Percentiles rank a stretch among this genome's conserved stretches.
These are phyloP conservation scores for Alternaria conjuncta DNA, from an alignment of 2,329 filamentous ascomycete genomes.

Conservation along the genomic window DNA sequence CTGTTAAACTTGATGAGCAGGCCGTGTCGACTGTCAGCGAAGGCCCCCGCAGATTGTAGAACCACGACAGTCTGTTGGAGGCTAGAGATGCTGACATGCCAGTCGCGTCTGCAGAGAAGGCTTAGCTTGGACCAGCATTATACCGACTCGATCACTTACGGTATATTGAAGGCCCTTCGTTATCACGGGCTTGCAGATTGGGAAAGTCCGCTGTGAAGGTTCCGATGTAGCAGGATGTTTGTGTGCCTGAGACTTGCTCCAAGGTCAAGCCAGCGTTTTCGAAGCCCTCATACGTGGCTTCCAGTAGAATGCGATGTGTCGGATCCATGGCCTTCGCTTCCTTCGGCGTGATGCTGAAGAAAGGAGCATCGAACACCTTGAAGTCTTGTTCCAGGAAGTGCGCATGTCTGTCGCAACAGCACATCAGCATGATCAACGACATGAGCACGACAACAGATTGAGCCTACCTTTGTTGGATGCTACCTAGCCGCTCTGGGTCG, in stretches of 20 bases:
- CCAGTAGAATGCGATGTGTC: slow-evolving; percentile 34
- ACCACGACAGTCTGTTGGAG: slow-evolving; percentile 20
- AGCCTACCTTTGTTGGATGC: slow-evolving; percentile 15
- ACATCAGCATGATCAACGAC: not conserved
- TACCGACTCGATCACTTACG: not conserved
- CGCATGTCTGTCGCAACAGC: not conserved
- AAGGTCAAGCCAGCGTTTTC: slow-evolving; percentile 37
- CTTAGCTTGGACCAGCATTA: not conserved
- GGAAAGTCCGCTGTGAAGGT: slow-evolving; percentile 22
- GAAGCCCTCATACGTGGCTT: slow-evolving; percentile 46
- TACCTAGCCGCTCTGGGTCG: slow-evolving; percentile 1
- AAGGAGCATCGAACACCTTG: slow-evolving; percentile 43
- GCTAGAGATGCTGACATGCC: slow-evolving; percentile 6
- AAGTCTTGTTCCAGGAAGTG: slow-evolving; percentile 36
- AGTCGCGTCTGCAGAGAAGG: not conserved
- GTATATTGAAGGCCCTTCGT: slow-evolving; percentile 9
- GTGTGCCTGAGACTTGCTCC: slow-evolving; percentile 18
- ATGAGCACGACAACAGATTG: not conserved
- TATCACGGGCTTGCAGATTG: slow-evolving; percentile 6
- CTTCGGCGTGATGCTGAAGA: slow-evolving; percentile 28
- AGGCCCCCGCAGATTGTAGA: slow-evolving; percentile 24
- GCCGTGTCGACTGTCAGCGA: slow-evolving; percentile 28
- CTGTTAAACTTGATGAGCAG: slow-evolving; percentile 25
- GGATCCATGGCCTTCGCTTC: slow-evolving; percentile 36
- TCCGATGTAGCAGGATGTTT: slow-evolving; percentile 26